phyloP scores from a whole-genome alignment of 371 early-diverging fungal species.

The Mucor racemosus region DNA sequence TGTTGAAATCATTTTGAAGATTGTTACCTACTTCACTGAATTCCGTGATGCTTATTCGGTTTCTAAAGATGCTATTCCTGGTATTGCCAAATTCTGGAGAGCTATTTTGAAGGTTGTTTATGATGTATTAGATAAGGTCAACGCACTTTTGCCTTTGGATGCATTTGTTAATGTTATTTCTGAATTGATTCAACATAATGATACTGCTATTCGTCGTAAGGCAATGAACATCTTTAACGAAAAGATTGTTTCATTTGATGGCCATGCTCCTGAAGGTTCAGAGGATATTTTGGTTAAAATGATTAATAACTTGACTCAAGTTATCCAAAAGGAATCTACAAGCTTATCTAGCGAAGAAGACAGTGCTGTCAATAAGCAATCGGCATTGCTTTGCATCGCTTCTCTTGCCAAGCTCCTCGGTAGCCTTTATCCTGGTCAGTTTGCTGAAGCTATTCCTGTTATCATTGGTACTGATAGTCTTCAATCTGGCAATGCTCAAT shows the following conservation, averaged over 20 bases:
- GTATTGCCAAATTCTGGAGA: conserved; percentile 65
- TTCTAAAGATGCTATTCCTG: conserved; percentile 35
- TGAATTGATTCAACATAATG: conserved; percentile 70
- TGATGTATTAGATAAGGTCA: conserved; percentile 78
- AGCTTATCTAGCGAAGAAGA: conserved; percentile 48
- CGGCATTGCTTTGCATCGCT: conserved; percentile 79
- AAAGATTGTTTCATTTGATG: conserved; percentile 59
- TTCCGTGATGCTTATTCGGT: conserved; percentile 48
- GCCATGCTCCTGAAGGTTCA: conserved; percentile 48
- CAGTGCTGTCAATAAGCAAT: conserved; percentile 74
- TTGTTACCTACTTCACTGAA: conserved; percentile 61
- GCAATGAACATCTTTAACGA: conserved; percentile 81
- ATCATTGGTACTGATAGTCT: conserved; percentile 66
- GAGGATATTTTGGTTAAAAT: conserved; percentile 51
- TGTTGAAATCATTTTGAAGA: conserved; percentile 51
- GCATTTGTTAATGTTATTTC: conserved; percentile 76
- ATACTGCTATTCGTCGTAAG: conserved; percentile 75
- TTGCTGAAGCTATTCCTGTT: conserved; percentile 60
- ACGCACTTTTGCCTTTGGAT: conserved; percentile 73
- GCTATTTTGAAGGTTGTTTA: conserved; percentile 66
- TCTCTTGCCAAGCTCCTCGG: conserved; percentile 75
- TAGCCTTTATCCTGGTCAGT: conserved; percentile 62
- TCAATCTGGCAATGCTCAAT: conserved; percentile 56
- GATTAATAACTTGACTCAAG: conserved; percentile 47
- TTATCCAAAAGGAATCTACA: conserved; percentile 51